Evolutionary conservation across 2,329 filamentous ascomycete species (phyloP).

Genomic region (Xylariomycetidae sp.): DNA sequence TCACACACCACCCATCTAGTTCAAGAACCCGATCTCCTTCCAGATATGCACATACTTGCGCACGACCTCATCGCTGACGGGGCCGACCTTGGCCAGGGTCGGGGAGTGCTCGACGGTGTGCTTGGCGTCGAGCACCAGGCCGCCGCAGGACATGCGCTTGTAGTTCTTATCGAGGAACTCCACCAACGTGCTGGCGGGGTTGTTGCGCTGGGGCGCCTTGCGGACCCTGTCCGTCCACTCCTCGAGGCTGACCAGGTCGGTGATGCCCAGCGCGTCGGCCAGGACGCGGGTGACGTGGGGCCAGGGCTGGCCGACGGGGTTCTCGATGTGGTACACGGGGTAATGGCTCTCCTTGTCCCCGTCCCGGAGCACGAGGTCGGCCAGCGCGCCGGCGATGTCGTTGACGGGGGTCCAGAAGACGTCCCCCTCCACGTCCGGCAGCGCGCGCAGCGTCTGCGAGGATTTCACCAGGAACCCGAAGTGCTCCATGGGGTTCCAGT

Average conservation of each 20-base stretch:
- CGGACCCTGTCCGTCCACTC: conserved; percentile 24
- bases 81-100: conserved; percentile 14
- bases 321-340: conserved; percentile 25
- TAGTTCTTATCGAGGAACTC: conserved; percentile 27
- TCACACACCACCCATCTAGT: too few species aligned
- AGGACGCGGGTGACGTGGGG: conserved; percentile 15
- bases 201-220: conserved; percentile 14
- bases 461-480: conserved; percentile 44
- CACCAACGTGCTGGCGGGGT: conserved; percentile 20
- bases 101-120: conserved; percentile 19
- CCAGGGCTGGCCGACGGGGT: conserved; percentile 25
- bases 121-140: conserved; percentile 21
- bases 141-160: conserved; percentile 24
- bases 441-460: conserved; percentile 35
- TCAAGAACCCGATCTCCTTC: conserved; percentile 19
- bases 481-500: conserved; percentile 50
- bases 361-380: conserved; percentile 18
- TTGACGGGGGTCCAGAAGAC: conserved; percentile 43
- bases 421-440: conserved; percentile 35
- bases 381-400: conserved; percentile 19
- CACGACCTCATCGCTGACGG: conserved; percentile 14
- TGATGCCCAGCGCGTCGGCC: conserved; percentile 17
- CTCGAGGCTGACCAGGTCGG: conserved; percentile 16
- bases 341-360: conserved; percentile 3
- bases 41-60: conserved; percentile 17